Percentiles rank a stretch among this genome's conserved stretches.
These are phyloP conservation scores for Tuber melanosporum DNA, from an alignment of 495 filamentous ascomycete species.

Conservation along the genomic window DNA sequence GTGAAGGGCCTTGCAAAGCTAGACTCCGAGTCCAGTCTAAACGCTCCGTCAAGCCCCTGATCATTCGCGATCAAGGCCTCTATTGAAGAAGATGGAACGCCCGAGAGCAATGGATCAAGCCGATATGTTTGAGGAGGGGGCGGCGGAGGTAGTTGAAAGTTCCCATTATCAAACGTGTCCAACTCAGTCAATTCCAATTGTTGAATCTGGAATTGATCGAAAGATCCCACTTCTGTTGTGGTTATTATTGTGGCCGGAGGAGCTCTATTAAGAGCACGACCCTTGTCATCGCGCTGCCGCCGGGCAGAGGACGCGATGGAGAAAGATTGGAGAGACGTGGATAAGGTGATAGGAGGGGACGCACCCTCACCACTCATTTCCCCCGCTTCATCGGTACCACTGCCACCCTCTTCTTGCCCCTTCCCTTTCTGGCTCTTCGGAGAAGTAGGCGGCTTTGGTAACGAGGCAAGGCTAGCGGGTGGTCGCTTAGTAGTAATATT, in stretches of 20 bases:
- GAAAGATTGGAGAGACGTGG: neutral
- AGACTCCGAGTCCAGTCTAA: conserved; percentile 47
- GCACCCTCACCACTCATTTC: neutral
- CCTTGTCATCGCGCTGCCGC: neutral
- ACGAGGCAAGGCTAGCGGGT: conserved; percentile 27
- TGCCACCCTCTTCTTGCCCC: conserved; percentile 21
- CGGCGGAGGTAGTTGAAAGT: neutral
- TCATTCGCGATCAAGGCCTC: conserved; percentile 9
- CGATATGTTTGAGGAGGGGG: conserved; percentile 1
- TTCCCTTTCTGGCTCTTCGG: conserved; percentile 9
- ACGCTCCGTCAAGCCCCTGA: conserved; percentile 44
- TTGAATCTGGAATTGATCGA: conserved; percentile 4
- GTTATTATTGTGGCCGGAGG: neutral
- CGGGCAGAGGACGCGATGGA: neutral
- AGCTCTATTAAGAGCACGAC: neutral
- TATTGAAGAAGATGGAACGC: neutral
- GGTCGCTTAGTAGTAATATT: conserved; percentile 50
- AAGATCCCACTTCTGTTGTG: neutral
- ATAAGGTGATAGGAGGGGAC: neutral
- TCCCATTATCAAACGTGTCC: conserved; percentile 1
- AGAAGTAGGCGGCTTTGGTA: conserved; percentile 22
- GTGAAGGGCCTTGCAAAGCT: conserved; percentile 56
- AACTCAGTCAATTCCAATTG: neutral
- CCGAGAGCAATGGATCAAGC: neutral
- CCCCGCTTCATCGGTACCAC: neutral